Evolutionary conservation across 768 basidiomycete species (phyloP), one percentile per base, ranked within the genome.

Genomic region (Macrocybe gigantea): DNA sequence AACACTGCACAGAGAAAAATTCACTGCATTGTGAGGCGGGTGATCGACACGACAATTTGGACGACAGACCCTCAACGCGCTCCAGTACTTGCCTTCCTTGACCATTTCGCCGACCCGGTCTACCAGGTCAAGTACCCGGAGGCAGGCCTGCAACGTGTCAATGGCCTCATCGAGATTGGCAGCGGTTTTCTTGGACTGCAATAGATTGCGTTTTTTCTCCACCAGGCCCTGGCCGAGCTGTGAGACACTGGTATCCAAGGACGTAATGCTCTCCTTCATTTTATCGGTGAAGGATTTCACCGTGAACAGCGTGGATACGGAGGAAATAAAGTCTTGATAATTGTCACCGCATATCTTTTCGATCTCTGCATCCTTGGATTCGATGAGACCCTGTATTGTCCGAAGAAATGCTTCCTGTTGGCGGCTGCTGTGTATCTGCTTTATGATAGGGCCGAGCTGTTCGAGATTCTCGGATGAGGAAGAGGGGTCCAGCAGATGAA

Each of bases 251-350:
- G 79, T 72, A 65, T 99, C 95, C 41, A 98, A 72, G 41, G 87
- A 79, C n/a, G 82, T 79, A 52, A 98, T 96, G 60, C 85, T 89
- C 59, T 95, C 85, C 59, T 90, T 85, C 58, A 99, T 82, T 65
- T 86, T 92, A 56, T 87, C 90, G 34, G 96, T 98, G 60, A 96
- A 97, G 13, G 93, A 92, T 64, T 97, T 87, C 63, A 99, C 92
- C 41, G 87, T 86, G 66, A 97, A 87, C 52, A 99, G 75, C 2
- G 93, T 97, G n/a, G 93, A 92, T 11, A 97, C 93, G 13, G 94
- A 96, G 30, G 87, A 85, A 33, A 97, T 93, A 58, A 99, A 99
- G 67, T 98, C 95, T 67, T 94, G 92, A 60, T 98, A 97, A 65
- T 98, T 98, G 56, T 93, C 88, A 49, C 84, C 80, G 68, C 96